Evolutionary conservation across 2,329 filamentous ascomycete genomes (phyloP).

Genomic region (Cytospora mali): DNA sequence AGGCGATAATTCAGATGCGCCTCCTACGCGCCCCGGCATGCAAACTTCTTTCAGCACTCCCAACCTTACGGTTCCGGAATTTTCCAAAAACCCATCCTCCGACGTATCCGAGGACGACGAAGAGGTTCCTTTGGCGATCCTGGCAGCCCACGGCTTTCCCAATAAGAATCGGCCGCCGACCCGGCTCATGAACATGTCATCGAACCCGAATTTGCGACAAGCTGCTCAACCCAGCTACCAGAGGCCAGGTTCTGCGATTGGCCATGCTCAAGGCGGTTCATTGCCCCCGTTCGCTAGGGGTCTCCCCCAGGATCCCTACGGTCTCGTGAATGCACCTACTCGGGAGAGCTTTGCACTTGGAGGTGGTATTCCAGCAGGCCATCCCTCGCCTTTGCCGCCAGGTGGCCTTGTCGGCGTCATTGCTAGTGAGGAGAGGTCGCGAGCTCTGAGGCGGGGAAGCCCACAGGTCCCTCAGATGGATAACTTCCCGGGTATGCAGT

Average conservation of each 20-base stretch:
- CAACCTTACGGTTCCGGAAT: constrained; percentile 41
- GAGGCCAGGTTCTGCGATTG: constrained; percentile 58
- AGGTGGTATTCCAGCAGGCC: constrained; percentile 52
- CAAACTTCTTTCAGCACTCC: constrained; percentile 61
- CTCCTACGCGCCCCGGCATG: constrained; percentile 55
- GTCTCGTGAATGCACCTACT: constrained; percentile 70
- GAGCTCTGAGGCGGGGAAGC: constrained; percentile 76
- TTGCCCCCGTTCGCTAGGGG: constrained; percentile 83
- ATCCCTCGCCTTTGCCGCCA: constrained; percentile 56
- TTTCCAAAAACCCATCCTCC: constrained; percentile 41
- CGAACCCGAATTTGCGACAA: constrained; percentile 71
- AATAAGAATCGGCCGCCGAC: constrained; percentile 75
- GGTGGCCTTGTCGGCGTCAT: constrained; percentile 88
- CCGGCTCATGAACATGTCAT: constrained; percentile 64
- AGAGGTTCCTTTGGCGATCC: constrained; percentile 81
- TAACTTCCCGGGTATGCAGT: constrained; percentile 40
- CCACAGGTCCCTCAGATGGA: constrained; percentile 73
- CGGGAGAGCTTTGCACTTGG: constrained; percentile 76
- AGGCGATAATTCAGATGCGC: constrained; percentile 63
- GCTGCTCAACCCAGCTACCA: constrained; percentile 49
- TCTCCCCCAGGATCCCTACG: constrained; percentile 82
- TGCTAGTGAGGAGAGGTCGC: constrained; percentile 78
- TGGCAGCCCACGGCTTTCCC: constrained; percentile 88
- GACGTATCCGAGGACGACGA: constrained; percentile 73
- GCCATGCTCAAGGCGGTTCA: constrained; percentile 46